Base-by-base conservation (phyloP, 495 filamentous ascomycete genomes). In the Poronia punctata region DNA sequence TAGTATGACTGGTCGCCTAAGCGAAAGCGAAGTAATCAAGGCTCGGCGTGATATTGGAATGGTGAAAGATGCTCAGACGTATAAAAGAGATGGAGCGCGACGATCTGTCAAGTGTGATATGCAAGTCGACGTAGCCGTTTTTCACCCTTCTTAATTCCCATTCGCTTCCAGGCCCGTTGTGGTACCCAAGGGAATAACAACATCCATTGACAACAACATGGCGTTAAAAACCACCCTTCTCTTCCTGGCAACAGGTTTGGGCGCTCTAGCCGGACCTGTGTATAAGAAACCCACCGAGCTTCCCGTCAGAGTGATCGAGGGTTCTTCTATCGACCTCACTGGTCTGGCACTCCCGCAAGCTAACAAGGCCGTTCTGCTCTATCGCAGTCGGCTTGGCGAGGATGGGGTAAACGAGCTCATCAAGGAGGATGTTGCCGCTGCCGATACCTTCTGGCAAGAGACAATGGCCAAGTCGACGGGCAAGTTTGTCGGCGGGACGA, bases 391-490 rank as follows among this genome's bases (percentile, higher is more conserved):
- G 9, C 49, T 56, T 4, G 49, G 52, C 25, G 37, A 43, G 11
- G 17, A 33, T 1, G 40, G 11, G 6, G 37, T 48, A 9, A 27
- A 33, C 15, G 16, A 11, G 3, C 52, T 56, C 17, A 18, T 56
- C 23, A 26, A 42, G 7, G 18, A 24, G 18, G 49, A 56, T 15
- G 50, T 49, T 20, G 33, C 26, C 23, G 37, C 41, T 17, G 52
- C 48, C 40, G 26, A 40, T 41, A 19, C 31, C 3, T 43, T 19
- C 26, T 56, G 52, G 52, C 45, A 49, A 38, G 3, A 23, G 16
- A 28, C 37, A 22, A 30, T 52, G 5, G 16, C 41, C 15, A 21
- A 26, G 29, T 43, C 52, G 29, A 40, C 35, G 17, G 20, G 33
- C 17, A 12, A 32, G 9, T 44, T 36, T 26, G 41, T 44, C 12